Base-by-base conservation (phyloP, 352 stramenopile species). In the Phytophthora sansomeana region DNA sequence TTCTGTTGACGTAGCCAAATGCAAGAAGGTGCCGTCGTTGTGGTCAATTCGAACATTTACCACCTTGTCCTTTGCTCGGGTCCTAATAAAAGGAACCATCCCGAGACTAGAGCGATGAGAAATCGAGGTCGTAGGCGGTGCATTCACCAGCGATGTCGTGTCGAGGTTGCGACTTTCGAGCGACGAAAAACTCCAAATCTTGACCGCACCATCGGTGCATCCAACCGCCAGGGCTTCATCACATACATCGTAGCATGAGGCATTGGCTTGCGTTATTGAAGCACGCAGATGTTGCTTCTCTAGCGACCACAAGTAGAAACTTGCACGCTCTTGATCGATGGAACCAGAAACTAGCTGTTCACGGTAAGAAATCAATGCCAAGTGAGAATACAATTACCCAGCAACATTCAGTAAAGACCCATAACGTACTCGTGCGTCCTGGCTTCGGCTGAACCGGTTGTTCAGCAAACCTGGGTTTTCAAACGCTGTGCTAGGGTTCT, bases 231-330 rank as follows among this genome's bases (percentile, higher is more conserved):
- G 57, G 4, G 85, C 86, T 64, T 95, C 88, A 29, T 93, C 88
- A 67, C 87, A 95, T 6, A 79, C 70, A 60, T 96, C 83, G 61
- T 87, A 95, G 56, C 89, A 95, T 6, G 85, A 78, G 0, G 85
- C 89, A 29, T 79, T 81, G 3, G 72, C 47, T 55, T 95, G 89
- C 6, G 71, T 77, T 64, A 95, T 92, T 6, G 85, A 91, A 16
- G 74, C 77, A 19, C 79, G 75, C 1, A 96, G 58, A 4, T 73
- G 72, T 32, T 86, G 80, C 48, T 90, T 85, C 29, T 94, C 79
- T 7, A 96, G 64, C 7, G 81, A 91, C 89, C 89, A 96, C 67
- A 95, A 78, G 72, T 93, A 95, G 75, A 96, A 96, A 29, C 70
- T 82, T 26, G 85, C 89, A 47, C 75, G 74, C 26, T 93, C 89